Base-by-base conservation (phyloP, 768 basidiomycete species). In the Boletus rufocinnamomeus region DNA sequence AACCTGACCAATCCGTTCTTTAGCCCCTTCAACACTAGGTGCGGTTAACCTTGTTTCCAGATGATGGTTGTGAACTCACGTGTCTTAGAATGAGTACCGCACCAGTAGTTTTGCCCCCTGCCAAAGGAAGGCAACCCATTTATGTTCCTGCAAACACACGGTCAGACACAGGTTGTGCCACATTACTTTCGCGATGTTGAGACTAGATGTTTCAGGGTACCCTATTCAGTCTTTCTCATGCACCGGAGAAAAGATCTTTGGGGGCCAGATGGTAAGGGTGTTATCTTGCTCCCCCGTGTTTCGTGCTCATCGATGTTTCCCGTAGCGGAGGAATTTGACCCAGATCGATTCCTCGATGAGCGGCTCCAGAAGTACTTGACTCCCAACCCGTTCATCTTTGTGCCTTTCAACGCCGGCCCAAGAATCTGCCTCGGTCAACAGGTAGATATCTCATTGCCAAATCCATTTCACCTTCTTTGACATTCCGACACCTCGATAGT, bases 321-420 rank as follows among this genome's bases (percentile, higher is more conserved):
- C 30, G 14, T 49, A 85, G 84, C 84, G 23, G 66, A 79, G 9
- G 61, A 72, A 54, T 89, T 87, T 63, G 86, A 88, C 66, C 87
- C 87, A 0, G 83, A 86, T 57, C 77, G 87, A 2, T 88, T 87
- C 77, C 66, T 88, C 47, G 87, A 88, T 62, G 80, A 81, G 27
- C 76, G 86, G 5, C 58, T 85, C 45, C 74, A 77, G 23, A 84
- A 80, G 60, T 82, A 86, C 62, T 66, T 84, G 57, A 79, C 75
- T 0, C 76, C 79, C 2, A 84, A 85, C 58, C 84, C 84, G 0
- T 80, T 77, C 70, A 80, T 80, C 45, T 80, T 80, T 68, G 56
- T 77, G 7, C 77, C 76, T 1, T 77, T 77, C 63, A 78, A 77
- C 30, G 77, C 77, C 4, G 76, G 75, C 2, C 75, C 75, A 1